Evolutionary conservation across 2,329 filamentous ascomycete genomes (phyloP).

Genomic region (Alternaria consortialis): DNA sequence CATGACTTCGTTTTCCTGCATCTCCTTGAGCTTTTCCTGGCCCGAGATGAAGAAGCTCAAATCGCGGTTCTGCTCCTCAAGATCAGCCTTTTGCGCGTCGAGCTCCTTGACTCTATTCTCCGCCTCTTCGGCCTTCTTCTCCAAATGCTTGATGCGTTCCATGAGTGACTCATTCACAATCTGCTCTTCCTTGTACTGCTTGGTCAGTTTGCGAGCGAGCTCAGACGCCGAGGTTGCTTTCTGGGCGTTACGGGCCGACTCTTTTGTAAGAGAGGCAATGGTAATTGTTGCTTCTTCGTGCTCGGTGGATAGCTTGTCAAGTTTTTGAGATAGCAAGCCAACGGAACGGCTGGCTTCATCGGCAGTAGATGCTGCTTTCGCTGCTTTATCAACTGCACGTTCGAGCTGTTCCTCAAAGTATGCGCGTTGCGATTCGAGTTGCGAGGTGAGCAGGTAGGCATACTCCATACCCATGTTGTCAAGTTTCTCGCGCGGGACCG

Average conservation of each 20-base stretch:
- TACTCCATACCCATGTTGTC: constrained; percentile 91
- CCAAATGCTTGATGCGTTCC: constrained; percentile 77
- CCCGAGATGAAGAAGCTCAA: constrained; percentile 87
- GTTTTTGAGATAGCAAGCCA: constrained; percentile 59
- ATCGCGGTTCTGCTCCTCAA: constrained; percentile 87
- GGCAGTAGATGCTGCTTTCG: constrained; percentile 73
- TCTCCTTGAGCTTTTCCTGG: constrained; percentile 78
- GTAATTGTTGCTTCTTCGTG: constrained; percentile 63
- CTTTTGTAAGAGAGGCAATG: constrained; percentile 75
- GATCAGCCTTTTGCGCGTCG: constrained; percentile 69
- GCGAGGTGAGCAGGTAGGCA: constrained; percentile 89
- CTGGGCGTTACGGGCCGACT: constrained; percentile 63
- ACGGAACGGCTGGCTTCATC: constrained; percentile 66
- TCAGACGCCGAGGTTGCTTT: constrained; percentile 76
- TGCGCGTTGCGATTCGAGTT: constrained; percentile 88
- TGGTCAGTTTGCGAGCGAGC: constrained; percentile 77
- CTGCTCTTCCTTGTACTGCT: constrained; percentile 86
- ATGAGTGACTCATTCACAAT: constrained; percentile 81
- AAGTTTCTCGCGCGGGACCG: constrained; percentile 75
- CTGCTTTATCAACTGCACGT: constrained; percentile 88
- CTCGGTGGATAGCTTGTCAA: constrained; percentile 63
- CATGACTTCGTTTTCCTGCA: constrained; percentile 76
- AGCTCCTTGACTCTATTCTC: constrained; percentile 56
- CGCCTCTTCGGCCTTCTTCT: constrained; percentile 65
- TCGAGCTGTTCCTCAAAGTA: constrained; percentile 95